phyloP scores from a whole-genome alignment of 371 early-diverging fungal species.

The Syncephalis fuscata region DNA sequence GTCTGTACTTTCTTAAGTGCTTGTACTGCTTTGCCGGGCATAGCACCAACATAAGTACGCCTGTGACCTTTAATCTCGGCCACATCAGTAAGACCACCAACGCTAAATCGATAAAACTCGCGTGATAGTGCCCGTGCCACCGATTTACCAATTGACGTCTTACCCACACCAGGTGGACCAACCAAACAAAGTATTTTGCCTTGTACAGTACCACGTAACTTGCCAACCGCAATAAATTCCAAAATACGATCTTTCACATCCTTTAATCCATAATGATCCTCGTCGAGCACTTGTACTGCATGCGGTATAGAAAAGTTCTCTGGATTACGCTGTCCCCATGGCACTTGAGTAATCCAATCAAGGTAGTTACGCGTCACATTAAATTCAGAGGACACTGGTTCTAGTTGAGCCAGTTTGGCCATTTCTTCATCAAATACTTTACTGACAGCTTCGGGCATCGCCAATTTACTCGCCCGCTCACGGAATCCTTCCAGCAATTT shows the following conservation, averaged over 20 bases:
- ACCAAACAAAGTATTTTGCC: conserved; percentile 93
- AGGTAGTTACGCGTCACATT: conserved; percentile 94
- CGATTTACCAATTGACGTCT: conserved; percentile 93
- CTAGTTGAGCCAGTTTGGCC: conserved; percentile 78
- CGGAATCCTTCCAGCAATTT: conserved; percentile 87
- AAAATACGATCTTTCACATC: conserved; percentile 97
- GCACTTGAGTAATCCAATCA: conserved; percentile 93
- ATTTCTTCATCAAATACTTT: conserved; percentile 97
- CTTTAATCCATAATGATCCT: conserved; percentile 96
- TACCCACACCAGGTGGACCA: conserved; percentile 96
- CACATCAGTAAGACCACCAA: conserved; percentile 93
- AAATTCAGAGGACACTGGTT: conserved; percentile 93
- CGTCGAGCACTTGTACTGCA: conserved; percentile 74
- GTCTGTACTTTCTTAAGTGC: conserved; percentile 95
- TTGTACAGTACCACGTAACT: conserved; percentile 82
- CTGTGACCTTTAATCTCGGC: conserved; percentile 98
- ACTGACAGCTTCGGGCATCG: conserved; percentile 78
- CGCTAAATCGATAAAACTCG: conserved; percentile 90
- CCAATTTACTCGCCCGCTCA: conserved; percentile 56
- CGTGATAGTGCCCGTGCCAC: conserved; percentile 88
- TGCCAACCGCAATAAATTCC: conserved; percentile 97
- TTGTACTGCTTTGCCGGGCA: conserved; percentile 98
- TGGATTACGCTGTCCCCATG: conserved; percentile 80
- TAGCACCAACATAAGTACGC: conserved; percentile 95
- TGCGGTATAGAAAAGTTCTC: conserved; percentile 81